Evolutionary conservation across 371 early-diverging fungal species (phyloP).

Genomic region (Conidiobolus incongruus): DNA sequence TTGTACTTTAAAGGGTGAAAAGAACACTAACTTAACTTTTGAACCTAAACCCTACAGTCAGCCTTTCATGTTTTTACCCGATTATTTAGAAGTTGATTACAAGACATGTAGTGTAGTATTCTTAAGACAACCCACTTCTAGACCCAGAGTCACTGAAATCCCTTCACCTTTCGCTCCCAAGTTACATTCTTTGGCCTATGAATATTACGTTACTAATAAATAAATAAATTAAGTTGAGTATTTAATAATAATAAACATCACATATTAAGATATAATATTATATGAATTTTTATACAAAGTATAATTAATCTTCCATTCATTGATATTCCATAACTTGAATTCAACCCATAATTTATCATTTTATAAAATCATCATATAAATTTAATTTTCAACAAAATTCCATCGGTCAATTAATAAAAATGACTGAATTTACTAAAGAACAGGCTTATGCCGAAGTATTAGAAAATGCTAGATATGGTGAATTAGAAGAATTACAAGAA

Average conservation of each 20-base stretch:
- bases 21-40: slow-evolving; percentile 21
- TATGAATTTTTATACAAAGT: too few relatives aligned
- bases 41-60: slow-evolving; percentile 56
- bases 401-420: too few relatives aligned
- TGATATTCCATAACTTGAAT: too few relatives aligned
- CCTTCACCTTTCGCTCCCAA: slow-evolving; percentile 85
- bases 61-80: slow-evolving; percentile 90
- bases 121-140: slow-evolving; percentile 65
- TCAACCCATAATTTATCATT: too few relatives aligned
- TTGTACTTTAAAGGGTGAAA: slow-evolving; percentile 29
- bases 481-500: slow-evolving; percentile 21
- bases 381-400: too few relatives aligned
- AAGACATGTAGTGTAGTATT: slow-evolving; percentile 73
- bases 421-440: too few relatives aligned
- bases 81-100: slow-evolving; percentile 92
- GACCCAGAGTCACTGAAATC: slow-evolving; percentile 70
- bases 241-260: too few relatives aligned
- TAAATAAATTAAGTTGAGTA: too few relatives aligned
- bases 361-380: too few relatives aligned
- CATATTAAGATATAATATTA: too few relatives aligned
- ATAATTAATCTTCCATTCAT: too few relatives aligned
- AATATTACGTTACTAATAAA: slow-evolving; percentile 53
- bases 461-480: slow-evolving; percentile 41
- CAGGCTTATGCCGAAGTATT: too few relatives aligned
- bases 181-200: slow-evolving; percentile 71